A percentile compares a stretch with the other conserved stretches of the same genome.
phyloP scores from a whole-genome alignment of 179 eudicot species.

The Actinidia chinensis region DNA sequence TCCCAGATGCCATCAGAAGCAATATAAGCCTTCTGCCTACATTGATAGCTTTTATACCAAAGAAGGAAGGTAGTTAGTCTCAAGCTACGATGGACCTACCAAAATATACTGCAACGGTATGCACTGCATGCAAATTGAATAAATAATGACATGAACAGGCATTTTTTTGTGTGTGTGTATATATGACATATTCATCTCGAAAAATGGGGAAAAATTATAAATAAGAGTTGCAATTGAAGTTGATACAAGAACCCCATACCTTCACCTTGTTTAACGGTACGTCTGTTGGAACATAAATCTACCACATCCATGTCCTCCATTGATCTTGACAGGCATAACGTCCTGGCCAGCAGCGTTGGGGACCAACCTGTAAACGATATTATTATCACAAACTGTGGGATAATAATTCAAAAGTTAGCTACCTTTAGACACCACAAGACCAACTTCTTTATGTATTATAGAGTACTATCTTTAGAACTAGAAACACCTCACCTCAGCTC shows the following conservation, averaged over 20 bases:
- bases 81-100: not conserved
- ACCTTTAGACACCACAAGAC: not conserved
- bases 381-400: not conserved
- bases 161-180: no score
- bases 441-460: not conserved
- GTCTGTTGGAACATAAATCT: conserved; percentile 86
- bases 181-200: no score
- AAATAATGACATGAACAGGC: no score
- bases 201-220: no score
- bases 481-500: conserved; percentile 58
- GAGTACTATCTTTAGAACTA: not conserved
- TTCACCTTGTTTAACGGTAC: conserved; percentile 87
- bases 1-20: conserved; percentile 96
- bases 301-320: conserved; percentile 92
- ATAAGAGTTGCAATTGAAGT: no score
- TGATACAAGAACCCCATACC: conserved; percentile 35
- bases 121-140: no score
- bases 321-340: conserved; percentile 91
- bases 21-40: conserved; percentile 84
- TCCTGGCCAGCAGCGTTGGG: conserved; percentile 94
- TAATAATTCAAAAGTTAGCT: not conserved
- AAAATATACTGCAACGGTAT: not conserved
- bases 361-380: conserved; percentile 60
- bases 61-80: conserved; percentile 12
- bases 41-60: conserved; percentile 50